Conservation (phyloP, 768 basidiomycete genomes). For the Leccinum disarticulatum region DNA sequence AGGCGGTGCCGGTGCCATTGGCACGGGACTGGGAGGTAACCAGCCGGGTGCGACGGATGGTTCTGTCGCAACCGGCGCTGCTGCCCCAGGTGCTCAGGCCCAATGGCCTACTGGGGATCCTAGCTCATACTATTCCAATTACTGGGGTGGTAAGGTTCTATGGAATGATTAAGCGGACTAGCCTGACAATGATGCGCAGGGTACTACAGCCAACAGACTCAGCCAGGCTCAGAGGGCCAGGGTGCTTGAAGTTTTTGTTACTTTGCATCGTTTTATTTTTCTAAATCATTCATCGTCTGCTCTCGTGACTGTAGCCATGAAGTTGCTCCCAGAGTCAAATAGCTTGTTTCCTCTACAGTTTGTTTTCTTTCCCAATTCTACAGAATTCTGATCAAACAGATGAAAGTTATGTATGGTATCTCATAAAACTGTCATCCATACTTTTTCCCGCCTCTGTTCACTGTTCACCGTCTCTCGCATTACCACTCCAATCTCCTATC, state of each 20-base stretch:
- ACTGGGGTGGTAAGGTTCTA: constrained; percentile 70
- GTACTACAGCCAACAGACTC: constrained; percentile 78
- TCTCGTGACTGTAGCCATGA: constrained; percentile 36
- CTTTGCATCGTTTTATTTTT: constrained; percentile 28
- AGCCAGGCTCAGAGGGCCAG: constrained; percentile 58
- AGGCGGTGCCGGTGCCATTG: constrained; percentile 54
- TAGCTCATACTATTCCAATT: constrained; percentile 74
- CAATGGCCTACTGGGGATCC: constrained; percentile 80
- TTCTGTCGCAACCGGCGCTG: constrained; percentile 45
- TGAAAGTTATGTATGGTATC: constrained; percentile 36
- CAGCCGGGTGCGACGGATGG: constrained; percentile 59
- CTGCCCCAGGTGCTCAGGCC: constrained; percentile 61
- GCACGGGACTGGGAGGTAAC: constrained; percentile 52
- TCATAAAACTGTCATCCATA: constrained; percentile 32
- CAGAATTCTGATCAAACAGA: constrained; percentile 34
- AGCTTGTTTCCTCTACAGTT: constrained; percentile 18
- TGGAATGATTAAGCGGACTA: background rate
- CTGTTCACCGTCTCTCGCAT: constrained; percentile 21
- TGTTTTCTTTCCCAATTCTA: constrained; percentile 26
- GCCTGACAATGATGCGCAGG: constrained; percentile 43
- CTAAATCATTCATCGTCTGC: constrained; percentile 25
- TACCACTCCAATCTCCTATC: constrained; percentile 16
- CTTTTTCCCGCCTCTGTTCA: constrained; percentile 27
- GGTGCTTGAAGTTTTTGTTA: constrained; percentile 30
- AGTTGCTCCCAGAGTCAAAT: constrained; percentile 20